Conservation (phyloP, 2,329 filamentous ascomycete species). For the Chaetomium globosum region DNA sequence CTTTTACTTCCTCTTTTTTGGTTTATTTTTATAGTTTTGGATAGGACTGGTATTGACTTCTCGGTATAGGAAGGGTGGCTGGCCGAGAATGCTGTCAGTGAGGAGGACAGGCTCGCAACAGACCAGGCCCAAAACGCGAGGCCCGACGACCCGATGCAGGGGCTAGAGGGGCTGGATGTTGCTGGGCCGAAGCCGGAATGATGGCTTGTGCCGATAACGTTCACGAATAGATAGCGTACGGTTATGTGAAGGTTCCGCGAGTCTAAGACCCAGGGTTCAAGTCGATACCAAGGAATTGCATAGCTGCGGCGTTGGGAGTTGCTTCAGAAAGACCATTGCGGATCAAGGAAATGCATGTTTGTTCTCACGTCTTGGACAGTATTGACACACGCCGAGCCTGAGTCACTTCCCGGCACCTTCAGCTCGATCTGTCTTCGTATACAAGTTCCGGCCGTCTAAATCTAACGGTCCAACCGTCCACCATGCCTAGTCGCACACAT, state of each 20-base stretch:
- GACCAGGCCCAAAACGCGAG: constrained; percentile 59
- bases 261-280: not conserved
- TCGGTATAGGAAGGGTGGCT: constrained; percentile 81
- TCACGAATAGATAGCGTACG: not conserved
- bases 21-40: not conserved
- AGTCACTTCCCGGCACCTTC: constrained; percentile 6
- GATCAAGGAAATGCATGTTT: constrained; percentile 27
- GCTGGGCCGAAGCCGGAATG: constrained; percentile 83
- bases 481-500: constrained; percentile 22
- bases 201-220: not conserved
- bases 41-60: constrained; percentile 27
- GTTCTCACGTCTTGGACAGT: constrained; percentile 17
- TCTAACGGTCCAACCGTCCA: constrained; percentile 28
- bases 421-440: constrained; percentile 29
- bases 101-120: constrained; percentile 69
- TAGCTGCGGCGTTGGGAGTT: constrained; percentile 51
- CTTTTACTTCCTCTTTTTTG: not conserved
- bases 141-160: constrained; percentile 89
- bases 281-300: constrained; percentile 38
- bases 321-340: not conserved
- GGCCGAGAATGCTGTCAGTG: constrained; percentile 80
- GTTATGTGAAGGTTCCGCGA: not conserved
- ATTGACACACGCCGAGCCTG: constrained; percentile 17
- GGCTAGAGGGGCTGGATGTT: constrained; percentile 87
- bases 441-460: constrained; percentile 31